Conservation (phyloP, 345 rosid species). For the Firmiana major region DNA sequence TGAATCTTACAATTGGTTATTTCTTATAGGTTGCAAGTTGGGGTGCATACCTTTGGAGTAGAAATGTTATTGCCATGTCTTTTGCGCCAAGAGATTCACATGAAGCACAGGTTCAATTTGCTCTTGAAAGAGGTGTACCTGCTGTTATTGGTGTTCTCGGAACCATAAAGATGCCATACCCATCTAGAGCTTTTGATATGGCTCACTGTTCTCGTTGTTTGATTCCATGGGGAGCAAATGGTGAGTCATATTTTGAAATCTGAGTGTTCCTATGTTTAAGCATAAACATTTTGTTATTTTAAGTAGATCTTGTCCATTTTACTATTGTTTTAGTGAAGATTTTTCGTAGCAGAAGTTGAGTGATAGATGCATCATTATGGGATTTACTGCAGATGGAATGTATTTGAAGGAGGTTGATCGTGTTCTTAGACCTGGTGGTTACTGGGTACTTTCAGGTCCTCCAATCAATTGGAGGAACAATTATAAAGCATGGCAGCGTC, state of each 20-base stretch:
- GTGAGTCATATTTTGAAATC: constrained; percentile 36
- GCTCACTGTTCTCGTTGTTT: constrained; percentile 99
- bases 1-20: constrained; percentile 6
- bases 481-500: constrained; percentile 93
- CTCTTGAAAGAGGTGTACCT: constrained; percentile 97
- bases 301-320: neutral
- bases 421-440: constrained; percentile 96
- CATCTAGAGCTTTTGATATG: constrained; percentile 96
- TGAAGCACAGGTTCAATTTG: constrained; percentile 99
- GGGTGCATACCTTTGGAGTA: constrained; percentile 98
- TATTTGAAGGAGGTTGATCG: constrained; percentile 96
- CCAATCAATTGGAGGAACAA: constrained; percentile 90
- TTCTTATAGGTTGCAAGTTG: constrained; percentile 82
- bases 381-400: constrained; percentile 64
- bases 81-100: constrained; percentile 99
- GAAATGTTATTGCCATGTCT: constrained; percentile 94
- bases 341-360: constrained; percentile 2
- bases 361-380: constrained; percentile 5
- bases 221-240: constrained; percentile 95
- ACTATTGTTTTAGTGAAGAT: constrained; percentile 1
- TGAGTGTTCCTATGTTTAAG: neutral
- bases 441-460: constrained; percentile 97
- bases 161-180: constrained; percentile 84
- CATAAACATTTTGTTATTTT: neutral
- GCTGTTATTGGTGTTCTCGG: constrained; percentile 99